Evolutionary conservation across 176 grass and related monocot genomes (phyloP).

Genomic region (Ananas comosus): DNA sequence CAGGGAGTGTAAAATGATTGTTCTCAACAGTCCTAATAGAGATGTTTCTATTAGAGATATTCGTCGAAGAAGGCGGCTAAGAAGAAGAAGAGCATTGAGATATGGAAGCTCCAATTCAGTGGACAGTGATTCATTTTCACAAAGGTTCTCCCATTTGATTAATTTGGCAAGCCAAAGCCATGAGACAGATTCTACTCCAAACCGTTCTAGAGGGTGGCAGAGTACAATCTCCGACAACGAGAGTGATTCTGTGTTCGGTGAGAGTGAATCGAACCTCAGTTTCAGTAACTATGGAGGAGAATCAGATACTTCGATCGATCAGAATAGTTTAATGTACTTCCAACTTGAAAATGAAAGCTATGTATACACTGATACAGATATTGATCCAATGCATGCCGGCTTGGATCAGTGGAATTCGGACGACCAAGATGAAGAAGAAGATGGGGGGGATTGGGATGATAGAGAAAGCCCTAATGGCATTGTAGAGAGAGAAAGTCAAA

Average conservation of each 20-base stretch:
- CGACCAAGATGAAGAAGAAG: constrained; percentile 44
- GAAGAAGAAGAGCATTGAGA: constrained; percentile 21
- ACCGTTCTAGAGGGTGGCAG: constrained; percentile 35
- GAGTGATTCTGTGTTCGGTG: constrained; percentile 63
- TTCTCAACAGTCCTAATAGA: constrained; percentile 31
- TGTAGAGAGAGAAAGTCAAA: constrained; percentile 21
- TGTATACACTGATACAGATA: constrained; percentile 54
- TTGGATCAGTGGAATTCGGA: constrained; percentile 67
- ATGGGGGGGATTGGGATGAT: constrained; percentile 47
- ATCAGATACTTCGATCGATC: constrained; percentile 63
- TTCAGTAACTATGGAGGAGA: constrained; percentile 57
- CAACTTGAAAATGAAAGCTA: constrained; percentile 50
- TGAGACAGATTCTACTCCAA: constrained; percentile 39
- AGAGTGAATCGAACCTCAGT: constrained; percentile 66
- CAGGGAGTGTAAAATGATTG: constrained; percentile 48
- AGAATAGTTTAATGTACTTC: constrained; percentile 29
- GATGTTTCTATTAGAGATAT: constrained; percentile 12
- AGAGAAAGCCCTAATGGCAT: constrained; percentile 17
- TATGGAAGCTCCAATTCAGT: constrained; percentile 24
- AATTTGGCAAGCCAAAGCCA: constrained; percentile 57
- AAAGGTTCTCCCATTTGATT: constrained; percentile 52
- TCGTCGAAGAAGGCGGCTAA: constrained; percentile 17
- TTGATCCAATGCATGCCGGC: constrained; percentile 80
- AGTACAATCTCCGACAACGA: constrained; percentile 49
- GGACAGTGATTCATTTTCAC: constrained; percentile 50